Base-by-base conservation (phyloP, 2,329 filamentous ascomycete genomes). In the Zarea fungicola region DNA sequence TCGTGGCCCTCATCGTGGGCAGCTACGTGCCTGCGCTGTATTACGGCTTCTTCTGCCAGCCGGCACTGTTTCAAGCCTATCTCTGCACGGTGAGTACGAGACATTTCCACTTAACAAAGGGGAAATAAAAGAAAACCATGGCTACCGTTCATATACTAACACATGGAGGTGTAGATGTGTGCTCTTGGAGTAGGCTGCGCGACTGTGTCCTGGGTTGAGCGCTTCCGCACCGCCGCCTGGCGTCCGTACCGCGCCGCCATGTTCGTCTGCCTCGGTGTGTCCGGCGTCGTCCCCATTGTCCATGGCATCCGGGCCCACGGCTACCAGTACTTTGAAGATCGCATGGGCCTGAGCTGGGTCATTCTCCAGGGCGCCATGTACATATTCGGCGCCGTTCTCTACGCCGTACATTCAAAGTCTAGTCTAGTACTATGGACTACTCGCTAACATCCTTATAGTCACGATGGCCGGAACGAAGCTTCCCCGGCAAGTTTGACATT, bases 1-100 rank as follows among this genome's bases (percentile, higher is more conserved):
- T 99, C 58, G 88, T 97, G 25, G 81, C 84, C 42, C 72, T 99
- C 56, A 97, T 97, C 51, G 87, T 92, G 56, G 93, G 93, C 6
- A 92, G 86, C 63, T 96, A 92, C 62, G 81, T 97, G 39, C 91
- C 93, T 2, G 86, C 87, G 42, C 67, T 99, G 51, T 93, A 89
- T 66, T 96, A 95, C 65, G 90, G 85, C 4, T 89, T 95, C 64
- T 88, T 80, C 59, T 89, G 85, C 60, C 71, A 83, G 54, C 80
- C 82, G 3, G 60, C 65, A 7, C 64, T 92, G 59, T 81, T 89
- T 70, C 74, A 71, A 36, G 63, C 78, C 3, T 97, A 97, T 65
- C 83, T 91, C 72, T 78, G 73, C 13, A 83, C 89, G 76, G 87
- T 90, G 62, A 65, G 78, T 71, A 45, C 7, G 16, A 8, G 36